These are phyloP conservation scores for Alternaria viburni DNA, from an alignment of 2,329 filamentous ascomycete species.

Conservation along the genomic window DNA sequence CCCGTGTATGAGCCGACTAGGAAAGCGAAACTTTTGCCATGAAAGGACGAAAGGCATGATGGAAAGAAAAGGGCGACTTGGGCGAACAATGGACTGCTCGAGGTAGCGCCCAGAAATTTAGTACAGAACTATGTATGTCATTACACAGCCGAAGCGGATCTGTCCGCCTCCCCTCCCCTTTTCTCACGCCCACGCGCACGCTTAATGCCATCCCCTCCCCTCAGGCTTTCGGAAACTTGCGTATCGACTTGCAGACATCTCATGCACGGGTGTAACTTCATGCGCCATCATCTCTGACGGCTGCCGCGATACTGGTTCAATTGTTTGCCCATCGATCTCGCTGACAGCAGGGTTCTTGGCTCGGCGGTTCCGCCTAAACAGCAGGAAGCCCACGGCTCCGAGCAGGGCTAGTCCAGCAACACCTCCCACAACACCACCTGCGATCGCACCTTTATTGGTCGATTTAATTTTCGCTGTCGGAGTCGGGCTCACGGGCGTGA, in stretches of 20 bases:
- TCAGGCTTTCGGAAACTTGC: neutral
- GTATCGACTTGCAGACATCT: neutral
- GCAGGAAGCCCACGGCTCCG: neutral
- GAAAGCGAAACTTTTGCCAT: constrained; percentile 10
- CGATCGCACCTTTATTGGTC: constrained; percentile 1
- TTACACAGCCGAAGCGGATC: neutral
- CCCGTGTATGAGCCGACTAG: constrained; percentile 23
- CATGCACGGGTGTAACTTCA: neutral
- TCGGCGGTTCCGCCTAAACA: neutral
- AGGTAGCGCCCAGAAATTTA: neutral
- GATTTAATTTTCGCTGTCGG: neutral
- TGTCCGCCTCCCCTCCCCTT: neutral
- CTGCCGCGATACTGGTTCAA: neutral
- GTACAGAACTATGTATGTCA: neutral
- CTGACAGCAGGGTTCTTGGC: neutral
- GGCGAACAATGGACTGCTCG: neutral
- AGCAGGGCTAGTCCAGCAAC: constrained; percentile 1
- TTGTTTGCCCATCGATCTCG: neutral
- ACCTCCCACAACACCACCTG: constrained; percentile 6
- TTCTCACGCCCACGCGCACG: neutral
- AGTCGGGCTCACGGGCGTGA: neutral
- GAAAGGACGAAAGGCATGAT: neutral
- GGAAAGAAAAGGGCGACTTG: neutral
- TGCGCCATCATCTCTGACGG: neutral
- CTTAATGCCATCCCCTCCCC: neutral